Conservation (phyloP, 495 filamentous ascomycete species). For the Xylaria longipes region DNA sequence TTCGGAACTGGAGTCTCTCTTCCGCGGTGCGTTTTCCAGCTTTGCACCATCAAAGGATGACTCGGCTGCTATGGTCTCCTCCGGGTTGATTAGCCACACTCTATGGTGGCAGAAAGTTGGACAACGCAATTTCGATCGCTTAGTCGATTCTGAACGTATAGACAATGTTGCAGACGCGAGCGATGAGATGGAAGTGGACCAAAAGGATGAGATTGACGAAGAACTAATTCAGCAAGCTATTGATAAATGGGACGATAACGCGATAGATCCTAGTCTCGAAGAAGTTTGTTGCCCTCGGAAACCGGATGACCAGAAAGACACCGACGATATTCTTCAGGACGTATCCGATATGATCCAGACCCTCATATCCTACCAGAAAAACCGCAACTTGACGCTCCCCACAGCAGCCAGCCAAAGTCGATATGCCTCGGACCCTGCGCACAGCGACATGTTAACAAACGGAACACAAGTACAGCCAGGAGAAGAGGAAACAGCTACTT, state of each 20-base stretch:
- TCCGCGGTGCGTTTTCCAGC: constrained; percentile 83
- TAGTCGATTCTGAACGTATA: constrained; percentile 47
- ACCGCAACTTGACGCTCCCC: constrained; percentile 70
- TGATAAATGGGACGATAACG: constrained; percentile 56
- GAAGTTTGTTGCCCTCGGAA: constrained; percentile 55
- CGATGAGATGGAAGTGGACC: constrained; percentile 40
- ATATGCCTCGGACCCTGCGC: constrained; percentile 54
- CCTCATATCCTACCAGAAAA: constrained; percentile 83
- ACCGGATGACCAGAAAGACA: constrained; percentile 63
- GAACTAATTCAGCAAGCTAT: constrained; percentile 54
- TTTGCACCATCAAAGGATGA: constrained; percentile 88
- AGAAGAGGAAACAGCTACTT: constrained; percentile 73
- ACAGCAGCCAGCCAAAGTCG: constrained; percentile 53
- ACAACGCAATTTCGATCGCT: constrained; percentile 58
- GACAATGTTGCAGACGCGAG: constrained; percentile 48
- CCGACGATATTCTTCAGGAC: constrained; percentile 76
- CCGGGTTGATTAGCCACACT: constrained; percentile 66
- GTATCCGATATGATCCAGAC: constrained; percentile 86
- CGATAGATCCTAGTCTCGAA: constrained; percentile 58
- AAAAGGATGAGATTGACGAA: constrained; percentile 49
- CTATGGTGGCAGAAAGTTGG: constrained; percentile 91
- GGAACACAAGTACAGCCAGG: constrained; percentile 55
- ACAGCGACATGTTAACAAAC: constrained; percentile 58
- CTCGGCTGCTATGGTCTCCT: constrained; percentile 72
- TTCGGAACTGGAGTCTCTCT: constrained; percentile 73